Evolutionary conservation across 768 basidiomycete genomes (phyloP).

Genomic region (Tremella mesenterica): DNA sequence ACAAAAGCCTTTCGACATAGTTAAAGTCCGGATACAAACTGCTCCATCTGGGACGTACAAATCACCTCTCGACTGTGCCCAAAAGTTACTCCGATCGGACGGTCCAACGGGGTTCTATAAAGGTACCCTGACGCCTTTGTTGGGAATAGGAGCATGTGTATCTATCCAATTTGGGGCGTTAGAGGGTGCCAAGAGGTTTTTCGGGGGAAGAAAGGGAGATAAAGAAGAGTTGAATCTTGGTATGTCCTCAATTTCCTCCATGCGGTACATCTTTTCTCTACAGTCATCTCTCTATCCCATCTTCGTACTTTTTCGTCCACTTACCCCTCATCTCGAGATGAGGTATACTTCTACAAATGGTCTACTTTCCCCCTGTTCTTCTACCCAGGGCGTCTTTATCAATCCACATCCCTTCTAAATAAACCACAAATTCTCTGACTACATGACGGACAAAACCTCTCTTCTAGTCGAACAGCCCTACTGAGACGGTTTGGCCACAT

Average conservation of each 20-base stretch:
- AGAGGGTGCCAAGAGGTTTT: conserved; percentile 73
- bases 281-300: background rate
- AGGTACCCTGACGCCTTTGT: conserved; percentile 81
- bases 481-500: too few species aligned
- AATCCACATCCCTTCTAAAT: too few species aligned
- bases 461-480: too few species aligned
- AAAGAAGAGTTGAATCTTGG: conserved; percentile 64
- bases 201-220: conserved; percentile 56
- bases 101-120: conserved; percentile 94
- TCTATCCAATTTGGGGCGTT: conserved; percentile 92
- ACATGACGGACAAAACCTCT: too few species aligned
- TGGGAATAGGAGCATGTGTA: conserved; percentile 89
- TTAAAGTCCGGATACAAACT: conserved; percentile 91
- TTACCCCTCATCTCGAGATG: background rate
- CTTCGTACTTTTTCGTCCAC: background rate
- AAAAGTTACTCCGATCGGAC: conserved; percentile 81
- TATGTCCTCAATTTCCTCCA: conserved; percentile 22
- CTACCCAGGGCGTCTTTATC: too few species aligned
- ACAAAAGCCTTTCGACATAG: conserved; percentile 95
- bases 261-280: background rate
- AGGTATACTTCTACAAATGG: too few species aligned
- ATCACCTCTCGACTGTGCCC: conserved; percentile 80
- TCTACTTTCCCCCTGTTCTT: too few species aligned
- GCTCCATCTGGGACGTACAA: conserved; percentile 78
- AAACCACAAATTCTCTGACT: too few species aligned